These are phyloP conservation scores for Chalciporus piperatoides DNA, from an alignment of 1,284 basidiomycete genomes.

Conservation along the genomic window DNA sequence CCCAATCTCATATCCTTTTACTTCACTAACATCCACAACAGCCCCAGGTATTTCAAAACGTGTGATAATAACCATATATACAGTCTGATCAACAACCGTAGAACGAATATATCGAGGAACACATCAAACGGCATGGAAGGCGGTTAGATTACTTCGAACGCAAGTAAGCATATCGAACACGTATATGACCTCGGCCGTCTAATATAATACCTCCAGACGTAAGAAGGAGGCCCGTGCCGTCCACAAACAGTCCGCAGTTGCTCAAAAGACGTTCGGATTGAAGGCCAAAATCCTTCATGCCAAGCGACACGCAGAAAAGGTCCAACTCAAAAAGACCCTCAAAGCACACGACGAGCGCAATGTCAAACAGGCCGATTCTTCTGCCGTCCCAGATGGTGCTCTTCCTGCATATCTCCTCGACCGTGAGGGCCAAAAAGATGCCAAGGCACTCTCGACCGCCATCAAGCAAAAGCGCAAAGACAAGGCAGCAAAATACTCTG, in stretches of 20 bases:
- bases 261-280: conserved; percentile 94
- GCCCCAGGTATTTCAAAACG: conserved; percentile 64
- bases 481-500: conserved; percentile 97
- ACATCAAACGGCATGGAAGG: conserved; percentile 83
- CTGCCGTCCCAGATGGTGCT: conserved; percentile 81
- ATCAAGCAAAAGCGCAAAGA: conserved; percentile 99
- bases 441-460: conserved; percentile 94
- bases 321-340: conserved; percentile 98
- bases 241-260: conserved; percentile 85
- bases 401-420: conserved; percentile 95
- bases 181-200: conserved; percentile 2
- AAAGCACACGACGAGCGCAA: conserved; percentile 99
- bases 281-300: conserved; percentile 98
- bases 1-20: conserved; percentile 15
- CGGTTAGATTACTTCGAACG: conserved; percentile 83
- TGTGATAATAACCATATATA: not conserved
- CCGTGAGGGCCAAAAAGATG: conserved; percentile 95
- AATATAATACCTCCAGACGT: conserved; percentile 53
- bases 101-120: conserved; percentile 92
- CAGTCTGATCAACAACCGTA: conserved; percentile 32
- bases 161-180: conserved; percentile 51
- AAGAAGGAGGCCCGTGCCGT: conserved; percentile 89
- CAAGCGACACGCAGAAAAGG: conserved; percentile 94
- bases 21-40: conserved; percentile 32
- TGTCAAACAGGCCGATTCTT: conserved; percentile 88